A percentile compares a stretch with the other conserved stretches of the same genome.
These are phyloP conservation scores for Lithocarpus polystachyus DNA, from an alignment of 306 rosid species.

Conservation along the genomic window DNA sequence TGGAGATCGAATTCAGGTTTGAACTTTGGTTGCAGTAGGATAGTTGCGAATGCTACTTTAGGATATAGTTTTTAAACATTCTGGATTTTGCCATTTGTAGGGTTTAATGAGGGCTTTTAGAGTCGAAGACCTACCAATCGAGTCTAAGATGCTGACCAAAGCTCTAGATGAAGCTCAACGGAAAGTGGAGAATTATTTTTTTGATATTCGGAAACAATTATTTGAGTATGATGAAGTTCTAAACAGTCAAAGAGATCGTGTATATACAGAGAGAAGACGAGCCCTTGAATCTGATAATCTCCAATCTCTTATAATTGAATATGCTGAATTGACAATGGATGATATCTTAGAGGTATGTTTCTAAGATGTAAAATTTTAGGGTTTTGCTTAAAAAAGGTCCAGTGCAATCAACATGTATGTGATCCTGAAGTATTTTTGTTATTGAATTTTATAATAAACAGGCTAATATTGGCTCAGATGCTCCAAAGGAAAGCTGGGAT, in stretches of 20 bases:
- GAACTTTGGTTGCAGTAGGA: conserved; percentile 22
- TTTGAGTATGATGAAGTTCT: conserved; percentile 94
- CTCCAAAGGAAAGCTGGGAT: conserved; percentile 93
- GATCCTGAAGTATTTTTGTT: conserved; percentile 1
- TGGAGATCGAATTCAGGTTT: conserved; percentile 92
- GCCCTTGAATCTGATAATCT: conserved; percentile 85
- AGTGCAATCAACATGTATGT: background rate
- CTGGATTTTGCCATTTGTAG: conserved; percentile 41
- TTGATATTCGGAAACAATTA: conserved; percentile 92
- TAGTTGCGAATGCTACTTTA: conserved; percentile 19
- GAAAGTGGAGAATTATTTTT: conserved; percentile 95
- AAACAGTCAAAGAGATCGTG: conserved; percentile 95
- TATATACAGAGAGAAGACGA: conserved; percentile 91
- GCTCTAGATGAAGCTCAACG: conserved; percentile 98
- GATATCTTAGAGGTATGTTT: conserved; percentile 73
- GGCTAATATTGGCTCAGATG: conserved; percentile 92
- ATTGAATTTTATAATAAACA: conserved; percentile 30
- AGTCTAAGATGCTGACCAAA: conserved; percentile 95
- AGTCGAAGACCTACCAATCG: conserved; percentile 97
- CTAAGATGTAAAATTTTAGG: background rate
- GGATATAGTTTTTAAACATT: conserved; percentile 5
- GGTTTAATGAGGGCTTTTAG: conserved; percentile 96
- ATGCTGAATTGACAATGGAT: conserved; percentile 97
- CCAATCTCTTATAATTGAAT: conserved; percentile 81
- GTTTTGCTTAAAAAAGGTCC: background rate